A percentile compares a stretch with the other conserved stretches of the same genome.
phyloP scores from a whole-genome alignment of 352 stramenopile genomes.

The Globisporangium echinulatum region DNA sequence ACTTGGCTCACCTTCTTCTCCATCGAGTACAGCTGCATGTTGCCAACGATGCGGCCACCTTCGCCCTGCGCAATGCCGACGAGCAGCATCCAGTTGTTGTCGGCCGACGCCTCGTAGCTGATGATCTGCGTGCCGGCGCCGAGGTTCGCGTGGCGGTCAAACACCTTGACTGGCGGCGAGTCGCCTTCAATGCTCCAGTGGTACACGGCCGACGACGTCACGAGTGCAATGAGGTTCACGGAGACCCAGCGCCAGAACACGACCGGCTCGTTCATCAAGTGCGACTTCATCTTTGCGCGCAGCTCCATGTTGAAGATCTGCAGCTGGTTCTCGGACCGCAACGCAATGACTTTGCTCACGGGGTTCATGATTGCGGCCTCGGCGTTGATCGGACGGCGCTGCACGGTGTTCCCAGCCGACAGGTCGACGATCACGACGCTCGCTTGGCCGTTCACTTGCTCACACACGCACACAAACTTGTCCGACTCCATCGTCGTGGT shows the following conservation, averaged over 20 bases:
- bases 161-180: slow-evolving; percentile 93
- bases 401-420: slow-evolving; percentile 78
- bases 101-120: slow-evolving; percentile 97
- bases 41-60: slow-evolving; percentile 91
- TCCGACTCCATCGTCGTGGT: slow-evolving; percentile 97
- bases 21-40: slow-evolving; percentile 98
- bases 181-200: slow-evolving; percentile 97
- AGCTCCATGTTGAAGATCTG: slow-evolving; percentile 99
- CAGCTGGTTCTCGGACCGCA: slow-evolving; percentile 90
- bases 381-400: slow-evolving; percentile 95
- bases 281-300: slow-evolving; percentile 98
- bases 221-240: slow-evolving; percentile 95
- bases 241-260: slow-evolving; percentile 99
- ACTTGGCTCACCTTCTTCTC: slow-evolving; percentile 99
- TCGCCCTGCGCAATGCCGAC: slow-evolving; percentile 96
- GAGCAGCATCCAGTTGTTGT: slow-evolving; percentile 98
- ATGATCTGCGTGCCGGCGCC: slow-evolving; percentile 97
- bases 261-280: slow-evolving; percentile 89
- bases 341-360: slow-evolving; percentile 86
- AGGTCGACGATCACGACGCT: slow-evolving; percentile 93
- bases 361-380: slow-evolving; percentile 99
- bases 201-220: slow-evolving; percentile 95
- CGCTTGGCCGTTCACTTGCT: slow-evolving; percentile 83
- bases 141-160: slow-evolving; percentile 95
- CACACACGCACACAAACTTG: slow-evolving; percentile 94